A percentile compares a stretch with the other conserved stretches of the same genome.
Evolutionary conservation across 2,329 filamentous ascomycete genomes (phyloP).

Genomic region (Fonsecaea erecta): DNA sequence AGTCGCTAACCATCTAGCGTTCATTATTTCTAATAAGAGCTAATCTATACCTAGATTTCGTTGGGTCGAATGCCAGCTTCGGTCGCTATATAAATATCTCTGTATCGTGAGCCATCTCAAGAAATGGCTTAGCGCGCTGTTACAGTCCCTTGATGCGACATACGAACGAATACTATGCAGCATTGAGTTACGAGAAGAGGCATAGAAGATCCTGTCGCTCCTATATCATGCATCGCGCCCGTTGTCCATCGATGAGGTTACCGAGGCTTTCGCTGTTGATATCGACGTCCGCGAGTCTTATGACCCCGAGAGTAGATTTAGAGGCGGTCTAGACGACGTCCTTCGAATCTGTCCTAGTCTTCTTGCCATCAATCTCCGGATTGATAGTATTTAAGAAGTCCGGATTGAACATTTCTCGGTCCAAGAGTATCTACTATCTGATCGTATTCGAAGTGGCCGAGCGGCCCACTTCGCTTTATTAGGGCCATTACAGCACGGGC

Average conservation of each 20-base stretch:
- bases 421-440: neutral
- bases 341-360: conserved; percentile 38
- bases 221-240: conserved; percentile 38
- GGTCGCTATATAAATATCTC: conserved; percentile 31
- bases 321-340: conserved; percentile 28
- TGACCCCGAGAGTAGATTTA: conserved; percentile 28
- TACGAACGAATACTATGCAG: conserved; percentile 41
- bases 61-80: conserved; percentile 40
- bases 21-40: neutral
- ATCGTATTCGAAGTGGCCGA: neutral
- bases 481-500: too few relatives aligned
- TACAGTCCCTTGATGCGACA: conserved; percentile 40
- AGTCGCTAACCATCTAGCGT: neutral
- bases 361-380: conserved; percentile 19
- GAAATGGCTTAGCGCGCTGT: conserved; percentile 36
- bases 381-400: neutral
- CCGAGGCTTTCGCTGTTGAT: conserved; percentile 39
- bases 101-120: conserved; percentile 34
- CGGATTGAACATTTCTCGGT: neutral
- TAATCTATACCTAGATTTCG: conserved; percentile 37
- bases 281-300: conserved; percentile 34
- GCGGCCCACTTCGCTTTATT: neutral
- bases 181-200: conserved; percentile 38
- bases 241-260: conserved; percentile 37
- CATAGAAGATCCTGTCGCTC: conserved; percentile 37